Evolutionary conservation across 495 filamentous ascomycete species (phyloP).

Genomic region (Darksidea phi): DNA sequence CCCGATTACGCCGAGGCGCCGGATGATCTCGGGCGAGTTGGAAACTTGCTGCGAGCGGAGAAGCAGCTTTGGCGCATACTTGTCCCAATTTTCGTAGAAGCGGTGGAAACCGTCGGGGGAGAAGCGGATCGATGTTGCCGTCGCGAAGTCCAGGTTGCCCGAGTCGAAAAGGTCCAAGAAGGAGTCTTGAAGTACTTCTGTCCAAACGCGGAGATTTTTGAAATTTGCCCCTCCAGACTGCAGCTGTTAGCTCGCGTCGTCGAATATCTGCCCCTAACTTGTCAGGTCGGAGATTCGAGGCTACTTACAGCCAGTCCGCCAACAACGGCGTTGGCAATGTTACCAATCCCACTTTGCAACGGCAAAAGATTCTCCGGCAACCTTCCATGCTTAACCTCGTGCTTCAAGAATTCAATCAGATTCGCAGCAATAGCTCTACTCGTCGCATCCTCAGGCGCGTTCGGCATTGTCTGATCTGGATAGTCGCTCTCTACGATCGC

Average conservation of each 20-base stretch:
- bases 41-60: slow-evolving; percentile 84
- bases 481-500: slow-evolving; percentile 84
- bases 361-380: slow-evolving; percentile 77
- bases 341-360: slow-evolving; percentile 86
- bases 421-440: slow-evolving; percentile 74
- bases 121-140: slow-evolving; percentile 87
- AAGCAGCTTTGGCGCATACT: slow-evolving; percentile 78
- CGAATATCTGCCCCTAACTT: too few species aligned
- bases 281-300: background rate
- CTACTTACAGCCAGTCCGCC: slow-evolving; percentile 66
- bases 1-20: slow-evolving; percentile 80
- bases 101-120: slow-evolving; percentile 88
- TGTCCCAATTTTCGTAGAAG: slow-evolving; percentile 84
- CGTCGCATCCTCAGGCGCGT: slow-evolving; percentile 70
- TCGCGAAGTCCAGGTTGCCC: slow-evolving; percentile 86
- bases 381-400: slow-evolving; percentile 74
- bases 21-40: slow-evolving; percentile 94
- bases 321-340: slow-evolving; percentile 92
- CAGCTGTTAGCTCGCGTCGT: slow-evolving; percentile 5
- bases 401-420: slow-evolving; percentile 82
- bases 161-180: slow-evolving; percentile 94
- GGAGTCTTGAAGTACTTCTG: slow-evolving; percentile 88
- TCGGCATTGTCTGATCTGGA: slow-evolving; percentile 75
- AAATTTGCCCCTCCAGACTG: slow-evolving; percentile 69
- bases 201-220: slow-evolving; percentile 87